These are phyloP conservation scores for Kockovaella imperatae DNA, from an alignment of 768 basidiomycete genomes.

Conservation along the genomic window DNA sequence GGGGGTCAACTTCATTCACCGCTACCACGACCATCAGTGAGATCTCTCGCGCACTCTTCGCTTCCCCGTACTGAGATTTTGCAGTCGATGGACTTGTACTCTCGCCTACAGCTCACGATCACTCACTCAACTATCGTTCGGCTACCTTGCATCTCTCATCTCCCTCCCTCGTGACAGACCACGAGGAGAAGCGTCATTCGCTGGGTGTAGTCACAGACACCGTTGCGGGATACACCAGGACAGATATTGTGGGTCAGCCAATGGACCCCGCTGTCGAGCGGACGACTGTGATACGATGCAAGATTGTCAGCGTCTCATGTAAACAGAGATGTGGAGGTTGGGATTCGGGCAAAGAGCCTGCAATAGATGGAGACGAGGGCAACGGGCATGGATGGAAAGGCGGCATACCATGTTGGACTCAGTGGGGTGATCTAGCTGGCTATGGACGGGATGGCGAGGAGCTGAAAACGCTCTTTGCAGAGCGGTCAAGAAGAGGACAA, in stretches of 20 bases:
- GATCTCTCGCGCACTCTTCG: neutral
- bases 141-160: constrained; percentile 9
- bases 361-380: constrained; percentile 5
- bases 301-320: constrained; percentile 7
- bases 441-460: constrained; percentile 8
- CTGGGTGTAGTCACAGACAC: constrained; percentile 4
- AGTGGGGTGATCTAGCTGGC: constrained; percentile 10
- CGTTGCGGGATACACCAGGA: constrained; percentile 10
- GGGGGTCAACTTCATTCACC: constrained; percentile 7
- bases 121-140: constrained; percentile 15
- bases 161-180: constrained; percentile 1
- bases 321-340: constrained; percentile 14
- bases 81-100: constrained; percentile 16
- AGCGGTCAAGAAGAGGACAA: neutral
- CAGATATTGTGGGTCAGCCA: constrained; percentile 1
- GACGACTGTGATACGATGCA: constrained; percentile 9
- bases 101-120: constrained; percentile 17
- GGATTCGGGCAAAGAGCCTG: constrained; percentile 7
- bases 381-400: constrained; percentile 7
- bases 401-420: constrained; percentile 15
- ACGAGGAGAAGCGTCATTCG: constrained; percentile 10
- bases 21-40: constrained; percentile 14
- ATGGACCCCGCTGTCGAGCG: constrained; percentile 6
- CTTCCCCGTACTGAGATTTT: no score
- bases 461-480: constrained; percentile 1